Base-by-base conservation (phyloP, 1,284 basidiomycete species). In the Bjerkandera adusta region DNA sequence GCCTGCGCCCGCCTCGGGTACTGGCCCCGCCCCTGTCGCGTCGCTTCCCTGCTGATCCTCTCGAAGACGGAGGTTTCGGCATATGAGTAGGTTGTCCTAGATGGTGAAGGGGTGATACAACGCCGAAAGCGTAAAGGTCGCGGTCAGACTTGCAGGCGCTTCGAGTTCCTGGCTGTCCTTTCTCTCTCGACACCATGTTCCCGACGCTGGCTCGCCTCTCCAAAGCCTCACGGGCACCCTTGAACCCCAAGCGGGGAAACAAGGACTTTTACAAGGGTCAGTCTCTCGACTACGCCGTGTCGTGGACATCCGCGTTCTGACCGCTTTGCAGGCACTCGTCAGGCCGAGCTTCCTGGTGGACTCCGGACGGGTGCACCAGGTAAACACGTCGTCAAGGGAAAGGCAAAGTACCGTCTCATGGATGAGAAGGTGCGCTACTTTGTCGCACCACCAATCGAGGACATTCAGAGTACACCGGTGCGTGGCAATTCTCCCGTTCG, bases 251-350 rank as follows among this genome's bases (percentile, higher is more conserved):
- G 66, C 71, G 83, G 42, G 93, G 80, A 15, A 95, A 94, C 72
- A 96, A 95, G 60, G 91, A 96, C 65, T 96, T 77, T 63, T 96
- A 95, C 76, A 97, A 96, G 68, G 93, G 92, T 86, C 26, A 20
- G 20, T n/a, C 22, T 34, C 12, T 7, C 13, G n/a, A 13, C 4
- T 4, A 13, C 18, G 33, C 15, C n/a, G 18, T 5, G n/a, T 21
- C 18, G 20, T 16, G 21, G 21, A 37, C 35, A 34, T 27, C 37
- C 21, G 11, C 20, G 8, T 22, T 16, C 26, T 26, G 18, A 32
- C 22, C 24, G 18, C 24, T 33, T 27, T 6, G 13, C 44, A 92
- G 90, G 91, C 36, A 93, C 86, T 15, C 72, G 91, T 36, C 90
- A 92, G 64, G 83, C 90, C 0, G 77, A 72, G 52, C 79, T 92